These are phyloP conservation scores for Eragrostis tef DNA, from an alignment of 202 grass and related monocot genomes.

Conservation along the genomic window DNA sequence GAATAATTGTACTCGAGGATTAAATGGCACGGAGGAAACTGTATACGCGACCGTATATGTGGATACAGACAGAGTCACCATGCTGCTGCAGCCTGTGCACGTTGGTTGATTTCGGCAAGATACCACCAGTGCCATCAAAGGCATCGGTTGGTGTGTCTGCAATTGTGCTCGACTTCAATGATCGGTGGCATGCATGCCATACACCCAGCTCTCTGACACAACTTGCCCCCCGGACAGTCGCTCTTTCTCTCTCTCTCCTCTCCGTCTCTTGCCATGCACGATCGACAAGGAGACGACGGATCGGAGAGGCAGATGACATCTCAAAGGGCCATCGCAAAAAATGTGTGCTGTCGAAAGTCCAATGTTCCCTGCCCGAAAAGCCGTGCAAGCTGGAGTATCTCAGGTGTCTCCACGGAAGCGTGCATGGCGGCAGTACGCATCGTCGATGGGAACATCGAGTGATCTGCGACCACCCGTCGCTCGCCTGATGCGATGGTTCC, in stretches of 20 bases:
- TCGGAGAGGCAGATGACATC: constrained; percentile 28
- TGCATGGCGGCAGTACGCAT: constrained; percentile 15
- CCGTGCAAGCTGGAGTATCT: no score
- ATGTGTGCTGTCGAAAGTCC: constrained; percentile 47
- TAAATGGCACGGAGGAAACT: not conserved
- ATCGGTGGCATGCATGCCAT: constrained; percentile 42
- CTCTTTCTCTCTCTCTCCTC: not conserved
- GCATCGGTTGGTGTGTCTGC: constrained; percentile 38
- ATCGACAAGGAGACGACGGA: not conserved
- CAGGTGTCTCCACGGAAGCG: constrained; percentile 33
- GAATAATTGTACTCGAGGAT: no score
- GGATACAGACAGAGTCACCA: not conserved
- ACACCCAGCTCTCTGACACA: constrained; percentile 37
- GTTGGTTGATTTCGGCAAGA: constrained; percentile 38
- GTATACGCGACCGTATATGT: not conserved
- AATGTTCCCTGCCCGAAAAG: constrained; percentile 58
- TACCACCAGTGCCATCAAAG: constrained; percentile 29
- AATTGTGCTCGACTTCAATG: constrained; percentile 57
- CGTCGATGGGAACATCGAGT: constrained; percentile 21
- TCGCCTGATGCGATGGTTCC: constrained; percentile 49
- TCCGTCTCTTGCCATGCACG: no score
- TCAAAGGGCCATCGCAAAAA: constrained; percentile 40
- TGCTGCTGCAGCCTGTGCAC: not conserved
- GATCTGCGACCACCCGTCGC: not conserved
- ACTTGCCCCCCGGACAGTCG: not conserved